Evolutionary conservation across 768 basidiomycete genomes (phyloP).

Genomic region (Leccinum boreale): DNA sequence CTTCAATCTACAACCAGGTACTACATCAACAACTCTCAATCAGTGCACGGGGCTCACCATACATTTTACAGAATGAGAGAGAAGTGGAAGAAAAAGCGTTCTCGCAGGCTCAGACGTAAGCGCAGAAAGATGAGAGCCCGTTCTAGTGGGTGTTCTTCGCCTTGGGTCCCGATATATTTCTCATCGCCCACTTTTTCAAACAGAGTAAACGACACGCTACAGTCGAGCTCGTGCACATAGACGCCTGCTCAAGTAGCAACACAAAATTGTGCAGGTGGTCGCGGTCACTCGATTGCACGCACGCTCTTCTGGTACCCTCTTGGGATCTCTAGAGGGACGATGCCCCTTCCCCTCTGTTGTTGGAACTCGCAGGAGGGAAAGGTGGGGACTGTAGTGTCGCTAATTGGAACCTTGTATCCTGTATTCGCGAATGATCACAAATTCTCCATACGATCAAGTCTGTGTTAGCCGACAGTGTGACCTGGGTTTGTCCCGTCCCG

Average conservation of each 20-base stretch:
- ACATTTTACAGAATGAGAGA: slow-evolving; percentile 72
- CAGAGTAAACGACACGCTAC: slow-evolving; percentile 36
- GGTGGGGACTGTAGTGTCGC: slow-evolving; percentile 23
- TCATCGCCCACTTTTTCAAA: not conserved
- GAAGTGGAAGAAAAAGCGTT: slow-evolving; percentile 97
- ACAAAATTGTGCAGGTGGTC: slow-evolving; percentile 13
- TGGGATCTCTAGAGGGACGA: slow-evolving; percentile 19
- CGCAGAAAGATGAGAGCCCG: slow-evolving; percentile 96
- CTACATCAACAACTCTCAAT: slow-evolving; percentile 2
- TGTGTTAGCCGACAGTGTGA: not conserved
- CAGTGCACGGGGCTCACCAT: not conserved
- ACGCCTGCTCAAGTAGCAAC: slow-evolving; percentile 14
- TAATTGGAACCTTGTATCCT: slow-evolving; percentile 23
- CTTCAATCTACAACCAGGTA: slow-evolving; percentile 32
- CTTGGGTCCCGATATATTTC: not conserved
- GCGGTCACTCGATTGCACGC: slow-evolving; percentile 20
- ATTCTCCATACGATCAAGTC: not conserved
- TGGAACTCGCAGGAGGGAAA: slow-evolving; percentile 21
- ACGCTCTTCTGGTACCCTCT: slow-evolving; percentile 24
- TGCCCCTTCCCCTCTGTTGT: slow-evolving; percentile 18
- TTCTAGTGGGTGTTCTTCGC: slow-evolving; percentile 63
- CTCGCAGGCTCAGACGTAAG: slow-evolving; percentile 88
- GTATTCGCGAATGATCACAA: slow-evolving; percentile 16
- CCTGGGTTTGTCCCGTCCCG: no score
- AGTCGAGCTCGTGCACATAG: slow-evolving; percentile 29